Conservation (phyloP, 2,329 filamentous ascomycete species). For the Penicillium sp. region DNA sequence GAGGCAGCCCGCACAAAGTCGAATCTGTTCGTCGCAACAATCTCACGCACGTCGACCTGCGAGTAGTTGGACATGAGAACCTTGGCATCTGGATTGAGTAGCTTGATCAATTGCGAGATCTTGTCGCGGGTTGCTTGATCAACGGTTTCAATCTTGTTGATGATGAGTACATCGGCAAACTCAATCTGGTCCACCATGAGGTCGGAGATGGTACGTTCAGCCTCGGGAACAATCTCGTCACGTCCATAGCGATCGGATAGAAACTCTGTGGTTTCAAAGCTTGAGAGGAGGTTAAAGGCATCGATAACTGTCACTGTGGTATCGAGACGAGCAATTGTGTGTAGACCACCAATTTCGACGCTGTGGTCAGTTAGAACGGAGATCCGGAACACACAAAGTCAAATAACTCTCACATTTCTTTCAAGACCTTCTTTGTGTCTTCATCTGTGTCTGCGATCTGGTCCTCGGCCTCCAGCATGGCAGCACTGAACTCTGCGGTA, state of each 20-base stretch:
- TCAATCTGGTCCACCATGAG: conserved; percentile 80
- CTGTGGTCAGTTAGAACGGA: conserved; percentile 33
- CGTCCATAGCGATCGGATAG: conserved; percentile 66
- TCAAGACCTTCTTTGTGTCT: conserved; percentile 53
- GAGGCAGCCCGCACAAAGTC: conserved; percentile 68
- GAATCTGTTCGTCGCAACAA: conserved; percentile 71
- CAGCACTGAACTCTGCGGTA: conserved; percentile 59
- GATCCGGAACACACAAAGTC: conserved; percentile 10
- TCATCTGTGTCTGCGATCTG: conserved; percentile 51
- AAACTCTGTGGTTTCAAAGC: conserved; percentile 73
- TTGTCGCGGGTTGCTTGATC: conserved; percentile 52
- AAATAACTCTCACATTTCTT: conserved; percentile 52
- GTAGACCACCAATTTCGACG: conserved; percentile 66
- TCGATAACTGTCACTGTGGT: conserved; percentile 76
- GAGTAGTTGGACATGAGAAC: conserved; percentile 66
- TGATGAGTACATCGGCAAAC: conserved; percentile 74
- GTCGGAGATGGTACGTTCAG: conserved; percentile 75
- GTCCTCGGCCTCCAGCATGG: conserved; percentile 56
- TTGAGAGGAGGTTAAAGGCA: conserved; percentile 73
- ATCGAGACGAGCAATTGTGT: conserved; percentile 70
- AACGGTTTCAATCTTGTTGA: conserved; percentile 74
- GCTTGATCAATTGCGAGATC: conserved; percentile 61
- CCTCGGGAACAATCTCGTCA: conserved; percentile 68
- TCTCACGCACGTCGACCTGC: conserved; percentile 65
- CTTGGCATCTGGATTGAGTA: conserved; percentile 71